A percentile compares a stretch with the other conserved stretches of the same genome.
phyloP scores from a whole-genome alignment of 108 stramenopile species.

The Discostella pseudostelligera region DNA sequence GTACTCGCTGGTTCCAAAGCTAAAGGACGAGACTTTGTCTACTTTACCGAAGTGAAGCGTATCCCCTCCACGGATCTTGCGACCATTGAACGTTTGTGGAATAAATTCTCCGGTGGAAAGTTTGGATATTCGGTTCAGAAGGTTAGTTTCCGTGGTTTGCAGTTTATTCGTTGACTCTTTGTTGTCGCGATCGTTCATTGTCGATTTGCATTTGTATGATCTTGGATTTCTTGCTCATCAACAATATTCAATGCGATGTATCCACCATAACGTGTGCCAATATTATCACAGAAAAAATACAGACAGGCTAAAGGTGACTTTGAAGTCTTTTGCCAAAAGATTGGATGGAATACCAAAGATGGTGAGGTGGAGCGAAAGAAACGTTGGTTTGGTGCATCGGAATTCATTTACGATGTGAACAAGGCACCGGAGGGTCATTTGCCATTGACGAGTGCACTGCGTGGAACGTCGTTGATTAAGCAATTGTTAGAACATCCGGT shows the following conservation, averaged over 20 bases:
- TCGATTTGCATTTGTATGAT: too few species aligned
- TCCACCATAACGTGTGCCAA: too few species aligned
- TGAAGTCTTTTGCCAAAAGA: slow-evolving; percentile 90
- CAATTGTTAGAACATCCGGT: slow-evolving; percentile 88
- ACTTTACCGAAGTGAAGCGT: slow-evolving; percentile 95
- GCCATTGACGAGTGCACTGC: slow-evolving; percentile 92
- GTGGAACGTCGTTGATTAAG: slow-evolving; percentile 93
- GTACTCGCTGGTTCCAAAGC: slow-evolving; percentile 84
- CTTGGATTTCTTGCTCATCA: too few species aligned
- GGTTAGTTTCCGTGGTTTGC: slow-evolving; percentile 32
- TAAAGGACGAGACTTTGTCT: slow-evolving; percentile 92
- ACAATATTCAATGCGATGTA: not conserved
- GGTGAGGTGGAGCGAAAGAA: slow-evolving; percentile 94
- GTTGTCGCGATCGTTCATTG: not conserved
- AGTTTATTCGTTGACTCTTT: not conserved
- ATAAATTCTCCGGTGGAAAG: slow-evolving; percentile 89
- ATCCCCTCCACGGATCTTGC: slow-evolving; percentile 90
- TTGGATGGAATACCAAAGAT: slow-evolving; percentile 95
- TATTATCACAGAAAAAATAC: slow-evolving; percentile 68
- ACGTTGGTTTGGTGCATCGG: slow-evolving; percentile 96
- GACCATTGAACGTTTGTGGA: slow-evolving; percentile 95
- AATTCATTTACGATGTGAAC: slow-evolving; percentile 95
- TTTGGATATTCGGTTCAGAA: slow-evolving; percentile 96
- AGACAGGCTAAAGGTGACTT: slow-evolving; percentile 88
- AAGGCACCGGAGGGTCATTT: slow-evolving; percentile 95